Percentiles rank a stretch among this genome's conserved stretches.
phyloP scores from a whole-genome alignment of 2,329 filamentous ascomycete genomes.

The Plectosphaerella cucumerina region DNA sequence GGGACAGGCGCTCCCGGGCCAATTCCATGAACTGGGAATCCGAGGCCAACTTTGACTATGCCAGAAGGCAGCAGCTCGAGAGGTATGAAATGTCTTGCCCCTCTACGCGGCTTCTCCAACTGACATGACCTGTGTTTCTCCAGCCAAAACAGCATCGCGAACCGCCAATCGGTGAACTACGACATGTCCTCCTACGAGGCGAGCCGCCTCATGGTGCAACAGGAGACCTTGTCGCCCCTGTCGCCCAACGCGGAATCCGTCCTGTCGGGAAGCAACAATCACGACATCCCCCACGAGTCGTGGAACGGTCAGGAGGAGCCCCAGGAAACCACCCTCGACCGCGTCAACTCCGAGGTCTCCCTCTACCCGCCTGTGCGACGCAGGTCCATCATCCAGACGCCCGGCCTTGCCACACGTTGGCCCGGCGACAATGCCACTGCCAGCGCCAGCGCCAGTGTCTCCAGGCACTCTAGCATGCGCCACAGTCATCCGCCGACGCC shows the following conservation, averaged over 20 bases:
- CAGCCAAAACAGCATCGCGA: conserved; percentile 26
- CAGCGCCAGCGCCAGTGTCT: background rate
- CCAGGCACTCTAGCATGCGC: conserved; percentile 27
- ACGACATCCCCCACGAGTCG: background rate
- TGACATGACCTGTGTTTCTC: conserved; percentile 8
- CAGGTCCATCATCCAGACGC: conserved; percentile 43
- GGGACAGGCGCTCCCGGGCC: conserved; percentile 11
- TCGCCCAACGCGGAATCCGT: conserved; percentile 22
- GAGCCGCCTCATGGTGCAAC: conserved; percentile 35
- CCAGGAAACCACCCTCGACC: conserved; percentile 19
- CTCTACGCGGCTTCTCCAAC: background rate
- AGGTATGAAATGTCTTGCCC: conserved; percentile 4
- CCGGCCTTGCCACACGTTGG: conserved; percentile 43
- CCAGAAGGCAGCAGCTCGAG: conserved; percentile 11
- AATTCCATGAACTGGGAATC: conserved; percentile 14
- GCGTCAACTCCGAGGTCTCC: conserved; percentile 43
- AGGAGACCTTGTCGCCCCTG: conserved; percentile 24
- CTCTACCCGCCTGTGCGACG: conserved; percentile 43
- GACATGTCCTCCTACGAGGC: conserved; percentile 40
- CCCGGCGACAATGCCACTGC: conserved; percentile 6
- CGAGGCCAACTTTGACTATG: conserved; percentile 12
- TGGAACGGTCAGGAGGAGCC: background rate
- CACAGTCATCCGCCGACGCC: conserved; percentile 33
- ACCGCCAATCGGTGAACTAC: conserved; percentile 37
- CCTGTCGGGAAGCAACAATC: conserved; percentile 28